phyloP scores from a whole-genome alignment of 1,284 basidiomycete genomes.

The Athelia psychrophila region DNA sequence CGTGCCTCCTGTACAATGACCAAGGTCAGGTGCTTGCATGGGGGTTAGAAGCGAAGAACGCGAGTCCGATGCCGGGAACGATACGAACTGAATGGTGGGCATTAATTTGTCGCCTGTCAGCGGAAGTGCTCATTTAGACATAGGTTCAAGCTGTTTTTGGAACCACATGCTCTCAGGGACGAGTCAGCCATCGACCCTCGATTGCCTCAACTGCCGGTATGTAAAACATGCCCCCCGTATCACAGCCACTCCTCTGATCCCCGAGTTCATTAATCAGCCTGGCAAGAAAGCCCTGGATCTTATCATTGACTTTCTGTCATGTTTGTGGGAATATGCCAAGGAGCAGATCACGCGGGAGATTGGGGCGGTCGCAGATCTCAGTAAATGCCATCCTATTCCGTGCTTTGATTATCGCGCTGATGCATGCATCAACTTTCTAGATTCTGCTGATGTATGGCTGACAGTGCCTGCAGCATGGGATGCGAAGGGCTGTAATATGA shows the following conservation, averaged over 20 bases:
- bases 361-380: slow-evolving; percentile 76
- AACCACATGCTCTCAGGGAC: slow-evolving; percentile 73
- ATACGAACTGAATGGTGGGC: slow-evolving; percentile 35
- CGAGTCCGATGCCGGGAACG: slow-evolving; percentile 61
- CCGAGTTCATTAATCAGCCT: slow-evolving; percentile 48
- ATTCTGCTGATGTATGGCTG: slow-evolving; percentile 75
- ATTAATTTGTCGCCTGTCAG: background rate
- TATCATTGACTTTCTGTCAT: slow-evolving; percentile 75
- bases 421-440: slow-evolving; percentile 32
- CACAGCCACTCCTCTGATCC: too few relatives aligned
- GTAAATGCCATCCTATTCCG: slow-evolving; percentile 43
- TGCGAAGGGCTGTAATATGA: slow-evolving; percentile 73
- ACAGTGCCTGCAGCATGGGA: slow-evolving; percentile 88
- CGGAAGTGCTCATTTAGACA: background rate
- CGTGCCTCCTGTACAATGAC: slow-evolving; percentile 74
- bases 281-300: slow-evolving; percentile 73
- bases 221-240: too few relatives aligned
- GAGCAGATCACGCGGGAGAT: slow-evolving; percentile 81
- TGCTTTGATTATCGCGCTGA: too few relatives aligned
- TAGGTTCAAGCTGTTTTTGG: slow-evolving; percentile 79
- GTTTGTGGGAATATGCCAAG: slow-evolving; percentile 81
- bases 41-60: slow-evolving; percentile 80
- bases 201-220: slow-evolving; percentile 72
- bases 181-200: slow-evolving; percentile 65
- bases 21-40: slow-evolving; percentile 68